phyloP scores from a whole-genome alignment of 768 basidiomycete genomes.

The Neoboletus subvelutipes region DNA sequence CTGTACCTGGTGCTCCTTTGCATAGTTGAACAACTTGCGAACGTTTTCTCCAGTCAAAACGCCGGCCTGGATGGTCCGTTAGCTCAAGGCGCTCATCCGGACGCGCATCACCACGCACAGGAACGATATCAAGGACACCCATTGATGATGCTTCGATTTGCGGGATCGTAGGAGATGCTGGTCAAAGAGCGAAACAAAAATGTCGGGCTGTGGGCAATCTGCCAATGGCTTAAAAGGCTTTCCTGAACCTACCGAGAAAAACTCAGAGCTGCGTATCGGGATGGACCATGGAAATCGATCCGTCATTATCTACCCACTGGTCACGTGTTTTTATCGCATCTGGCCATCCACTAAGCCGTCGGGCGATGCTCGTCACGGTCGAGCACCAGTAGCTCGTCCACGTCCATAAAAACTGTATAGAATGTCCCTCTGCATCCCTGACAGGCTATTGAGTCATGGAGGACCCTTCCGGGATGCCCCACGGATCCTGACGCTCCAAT shows the following conservation, averaged over 20 bases:
- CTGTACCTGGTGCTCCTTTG: conserved; percentile 79
- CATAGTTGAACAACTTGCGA: conserved; percentile 94
- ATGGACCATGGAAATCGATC: conserved; percentile 1
- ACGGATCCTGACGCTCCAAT: background rate
- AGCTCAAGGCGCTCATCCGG: background rate
- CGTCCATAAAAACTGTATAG: background rate
- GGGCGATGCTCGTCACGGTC: no score
- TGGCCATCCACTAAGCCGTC: background rate
- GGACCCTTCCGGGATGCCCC: background rate
- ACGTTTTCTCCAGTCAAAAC: conserved; percentile 95
- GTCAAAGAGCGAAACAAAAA: background rate
- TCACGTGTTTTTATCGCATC: conserved; percentile 14
- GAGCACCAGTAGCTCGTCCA: background rate
- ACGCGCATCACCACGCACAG: conserved; percentile 48
- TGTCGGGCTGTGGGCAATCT: background rate
- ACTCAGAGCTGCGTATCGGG: background rate
- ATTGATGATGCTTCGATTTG: conserved; percentile 37
- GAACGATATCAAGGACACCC: conserved; percentile 84
- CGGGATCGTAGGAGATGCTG: conserved; percentile 13
- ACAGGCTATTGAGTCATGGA: background rate
- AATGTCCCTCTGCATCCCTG: background rate
- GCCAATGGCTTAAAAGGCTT: background rate
- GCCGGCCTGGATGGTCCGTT: conserved; percentile 59
- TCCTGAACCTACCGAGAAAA: conserved; percentile 14
- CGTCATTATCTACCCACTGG: background rate